Percentiles rank a stretch among this genome's conserved stretches.
phyloP scores from a whole-genome alignment of 1,284 basidiomycete species.

The Austroboletus novae-zelandiae region DNA sequence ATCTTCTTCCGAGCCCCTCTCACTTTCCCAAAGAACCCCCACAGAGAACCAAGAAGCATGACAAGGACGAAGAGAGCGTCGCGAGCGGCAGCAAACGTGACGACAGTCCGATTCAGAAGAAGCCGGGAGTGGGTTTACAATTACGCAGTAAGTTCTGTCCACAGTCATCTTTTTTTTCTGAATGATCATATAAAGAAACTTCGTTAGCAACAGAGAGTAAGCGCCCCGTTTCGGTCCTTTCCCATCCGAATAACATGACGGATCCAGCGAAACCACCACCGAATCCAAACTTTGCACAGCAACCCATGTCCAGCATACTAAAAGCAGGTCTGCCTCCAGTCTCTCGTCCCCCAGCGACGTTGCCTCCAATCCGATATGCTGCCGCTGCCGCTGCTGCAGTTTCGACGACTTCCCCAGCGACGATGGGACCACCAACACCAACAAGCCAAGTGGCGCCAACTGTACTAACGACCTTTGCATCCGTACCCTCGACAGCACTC shows the following conservation, averaged over 20 bases:
- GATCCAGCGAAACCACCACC: conserved; percentile 69
- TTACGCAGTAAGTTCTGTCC: conserved; percentile 56
- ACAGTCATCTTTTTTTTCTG: neutral
- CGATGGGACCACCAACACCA: conserved; percentile 36
- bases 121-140: conserved; percentile 57
- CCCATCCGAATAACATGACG: conserved; percentile 15
- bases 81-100: conserved; percentile 65
- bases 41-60: conserved; percentile 71
- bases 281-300: conserved; percentile 76
- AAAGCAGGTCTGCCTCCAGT: conserved; percentile 62
- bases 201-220: conserved; percentile 49
- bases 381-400: conserved; percentile 89
- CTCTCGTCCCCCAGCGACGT: conserved; percentile 50
- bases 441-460: conserved; percentile 34
- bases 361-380: conserved; percentile 89
- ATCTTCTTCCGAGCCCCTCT: neutral
- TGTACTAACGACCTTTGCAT: conserved; percentile 29
- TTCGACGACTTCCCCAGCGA: conserved; percentile 28
- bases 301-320: conserved; percentile 78
- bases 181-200: conserved; percentile 35
- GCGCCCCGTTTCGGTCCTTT: conserved; percentile 23
- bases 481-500: conserved; percentile 37
- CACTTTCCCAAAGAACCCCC: conserved; percentile 49
- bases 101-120: conserved; percentile 78
- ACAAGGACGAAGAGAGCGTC: conserved; percentile 75